These are phyloP conservation scores for Angomonas deanei DNA, from an alignment of 208 protist genomes.

Conservation along the genomic window DNA sequence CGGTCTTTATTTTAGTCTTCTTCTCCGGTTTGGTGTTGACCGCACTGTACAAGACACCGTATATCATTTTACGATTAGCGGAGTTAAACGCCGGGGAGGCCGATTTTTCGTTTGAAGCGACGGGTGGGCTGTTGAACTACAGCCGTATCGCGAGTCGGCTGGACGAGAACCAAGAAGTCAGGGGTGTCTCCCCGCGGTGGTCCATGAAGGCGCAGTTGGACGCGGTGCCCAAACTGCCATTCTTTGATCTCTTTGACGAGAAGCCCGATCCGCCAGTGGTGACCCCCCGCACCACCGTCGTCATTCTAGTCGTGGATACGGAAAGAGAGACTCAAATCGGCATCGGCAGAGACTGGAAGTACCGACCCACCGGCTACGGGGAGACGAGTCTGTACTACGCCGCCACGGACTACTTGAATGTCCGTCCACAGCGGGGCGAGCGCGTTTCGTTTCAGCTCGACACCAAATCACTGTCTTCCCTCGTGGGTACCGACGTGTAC, in stretches of 20 bases:
- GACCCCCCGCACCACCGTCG: slow-evolving; percentile 12
- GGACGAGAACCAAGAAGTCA: slow-evolving; percentile 13
- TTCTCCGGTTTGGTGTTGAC: slow-evolving; percentile 52
- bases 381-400: slow-evolving; percentile 78
- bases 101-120: slow-evolving; percentile 34
- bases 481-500: neutral
- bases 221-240: neutral
- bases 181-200: slow-evolving; percentile 57
- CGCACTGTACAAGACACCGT: slow-evolving; percentile 56
- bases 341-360: slow-evolving; percentile 83
- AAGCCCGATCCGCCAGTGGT: neutral
- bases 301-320: slow-evolving; percentile 71
- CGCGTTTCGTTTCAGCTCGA: slow-evolving; percentile 45
- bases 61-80: slow-evolving; percentile 60
- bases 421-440: slow-evolving; percentile 51
- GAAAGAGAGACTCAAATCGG: slow-evolving; percentile 49
- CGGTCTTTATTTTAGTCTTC: slow-evolving; percentile 60
- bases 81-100: slow-evolving; percentile 65
- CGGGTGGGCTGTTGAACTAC: slow-evolving; percentile 43
- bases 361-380: slow-evolving; percentile 64
- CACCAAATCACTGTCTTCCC: neutral
- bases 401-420: slow-evolving; percentile 54
- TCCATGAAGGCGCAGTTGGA: slow-evolving; percentile 20
- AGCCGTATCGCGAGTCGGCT: slow-evolving; percentile 26
- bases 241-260: neutral